A percentile compares a stretch with the other conserved stretches of the same genome.
Conservation (phyloP, 1,139 yeast genomes). For the Pichia sp. region DNA sequence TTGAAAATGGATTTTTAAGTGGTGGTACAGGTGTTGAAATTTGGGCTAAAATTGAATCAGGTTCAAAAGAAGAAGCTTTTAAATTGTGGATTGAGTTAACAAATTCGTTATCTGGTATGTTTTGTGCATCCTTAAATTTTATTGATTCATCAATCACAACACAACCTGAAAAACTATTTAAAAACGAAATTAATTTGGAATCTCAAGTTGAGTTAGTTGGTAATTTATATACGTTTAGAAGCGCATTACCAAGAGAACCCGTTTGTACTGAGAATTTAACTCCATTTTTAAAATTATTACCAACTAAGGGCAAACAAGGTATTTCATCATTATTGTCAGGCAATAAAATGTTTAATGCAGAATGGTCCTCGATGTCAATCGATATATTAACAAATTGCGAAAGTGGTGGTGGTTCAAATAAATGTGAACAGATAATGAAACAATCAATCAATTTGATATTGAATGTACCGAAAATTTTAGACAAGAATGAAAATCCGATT, state of each 20-base stretch:
- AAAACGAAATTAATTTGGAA: constrained; percentile 24
- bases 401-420: constrained; percentile 12
- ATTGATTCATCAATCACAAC: constrained; percentile 78
- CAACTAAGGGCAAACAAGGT: constrained; percentile 91
- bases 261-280: constrained; percentile 96
- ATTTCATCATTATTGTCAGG: constrained; percentile 82
- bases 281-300: constrained; percentile 82
- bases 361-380: constrained; percentile 91
- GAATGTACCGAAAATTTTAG: constrained; percentile 61
- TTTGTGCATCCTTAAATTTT: constrained; percentile 91
- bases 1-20: constrained; percentile 59
- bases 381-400: constrained; percentile 63
- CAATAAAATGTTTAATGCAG: constrained; percentile 89
- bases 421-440: constrained; percentile 51
- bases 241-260: constrained; percentile 92
- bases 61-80: constrained; percentile 47
- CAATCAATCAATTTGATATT: constrained; percentile 73
- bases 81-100: constrained; percentile 65
- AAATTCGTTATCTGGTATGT: constrained; percentile 78
- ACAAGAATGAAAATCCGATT: constrained; percentile 59
- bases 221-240: constrained; percentile 57
- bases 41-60: constrained; percentile 79
- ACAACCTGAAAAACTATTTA: constrained; percentile 51
- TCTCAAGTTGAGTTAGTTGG: constrained; percentile 29
- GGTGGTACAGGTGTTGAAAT: constrained; percentile 97